Evolutionary conservation across 139 green algal genomes (phyloP), one percentile per base, ranked within the genome.

Genomic region (Eudorina sp.): DNA sequence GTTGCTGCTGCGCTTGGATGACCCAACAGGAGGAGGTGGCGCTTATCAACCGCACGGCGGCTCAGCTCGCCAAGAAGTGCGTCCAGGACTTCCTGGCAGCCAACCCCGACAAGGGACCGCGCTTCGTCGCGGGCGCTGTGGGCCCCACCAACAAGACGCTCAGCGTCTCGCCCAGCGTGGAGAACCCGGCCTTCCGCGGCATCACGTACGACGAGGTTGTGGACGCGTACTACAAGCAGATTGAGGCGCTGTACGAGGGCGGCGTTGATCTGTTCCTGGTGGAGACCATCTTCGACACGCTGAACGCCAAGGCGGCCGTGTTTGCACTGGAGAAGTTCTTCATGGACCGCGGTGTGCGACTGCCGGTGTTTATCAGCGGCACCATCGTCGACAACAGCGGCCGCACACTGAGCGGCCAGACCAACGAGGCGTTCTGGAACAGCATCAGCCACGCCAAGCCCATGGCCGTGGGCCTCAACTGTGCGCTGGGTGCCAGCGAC

Each of bases 401-500:
- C 0, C 96, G 97, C 90, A 99, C 98, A 43, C 93, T 99, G 90
- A 97, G 93, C 73, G 98, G 98, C 14, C 98, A 99, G 95, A 99
- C 97, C 88, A 99, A 99, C 90, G 98, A 99, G 95, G 97, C 98
- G 3, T 99, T 99, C 94, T 99, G 97, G 97, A 98, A 98, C 95
- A 98, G 94, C 89, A 88, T 99, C 45, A 91, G 73, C 75, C 98
- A 99, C 69, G 94, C 96, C 84, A 97, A 97, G 90, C 97, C 98
- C 38, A 92, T 99, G 84, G 98, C 97, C 0, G 90, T 99, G 36
- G 98, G 98, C 36, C 95, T 99, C 25, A 99, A 99, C 96, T 99
- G 98, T 75, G 98, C 98, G 0, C 96, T 99, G 85, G 98, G 98
- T 23, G 98, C 98, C 31, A 90, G 84, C 25, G 97, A 99, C 93